Base-by-base conservation (phyloP, 2,329 filamentous ascomycete genomes). In the Alternaria metachromatica region DNA sequence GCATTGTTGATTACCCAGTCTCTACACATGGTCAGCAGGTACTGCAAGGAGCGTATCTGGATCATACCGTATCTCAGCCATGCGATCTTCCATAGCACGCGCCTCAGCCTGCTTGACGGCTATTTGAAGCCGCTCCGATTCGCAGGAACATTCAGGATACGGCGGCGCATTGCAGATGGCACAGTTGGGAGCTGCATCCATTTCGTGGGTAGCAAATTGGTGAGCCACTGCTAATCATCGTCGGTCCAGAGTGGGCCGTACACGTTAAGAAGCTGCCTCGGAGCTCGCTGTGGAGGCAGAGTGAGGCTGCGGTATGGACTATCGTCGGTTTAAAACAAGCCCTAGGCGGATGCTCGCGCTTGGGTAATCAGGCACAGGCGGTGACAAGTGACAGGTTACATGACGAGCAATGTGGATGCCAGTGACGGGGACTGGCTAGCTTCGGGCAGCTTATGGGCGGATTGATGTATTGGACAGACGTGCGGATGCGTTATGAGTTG, bases 1-100 rank as follows among this genome's bases (percentile, higher is more conserved):
- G 83, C 80, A 63, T 84, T 80, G 37, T 77, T 75, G 44, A 84
- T 78, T 7, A 83, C 82, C 82, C 82, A 84, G 66, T 84, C 80
- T 45, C 82, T 84, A 65, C 6, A 25, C 8, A 43, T n/a, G 11
- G 60, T 80, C 56, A 79, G 72, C 54, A 54, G 4, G 9, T 20
- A 28, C 28, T 33, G 12, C 30, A 21, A n/a, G n/a, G 15, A 54
- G 23, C 21, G 18, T 6, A 18, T 7, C 48, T 23, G 18, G 5
- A 25, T 37, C 71, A 23, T 67, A 80, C 79, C 78, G 72, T 64
- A 80, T 79, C 60, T 78, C 72, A 7, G 72, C 72, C 65, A 78
- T 59, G 44, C 72, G 72, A 10, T 76, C 70, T 9, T 80, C 77
- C 78, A 80, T 79, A 10, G 77, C 77, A 55, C 79, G 75, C 57